Base-by-base conservation (phyloP, 1,139 yeast genomes). In the Casaregolazyma suthepensis region DNA sequence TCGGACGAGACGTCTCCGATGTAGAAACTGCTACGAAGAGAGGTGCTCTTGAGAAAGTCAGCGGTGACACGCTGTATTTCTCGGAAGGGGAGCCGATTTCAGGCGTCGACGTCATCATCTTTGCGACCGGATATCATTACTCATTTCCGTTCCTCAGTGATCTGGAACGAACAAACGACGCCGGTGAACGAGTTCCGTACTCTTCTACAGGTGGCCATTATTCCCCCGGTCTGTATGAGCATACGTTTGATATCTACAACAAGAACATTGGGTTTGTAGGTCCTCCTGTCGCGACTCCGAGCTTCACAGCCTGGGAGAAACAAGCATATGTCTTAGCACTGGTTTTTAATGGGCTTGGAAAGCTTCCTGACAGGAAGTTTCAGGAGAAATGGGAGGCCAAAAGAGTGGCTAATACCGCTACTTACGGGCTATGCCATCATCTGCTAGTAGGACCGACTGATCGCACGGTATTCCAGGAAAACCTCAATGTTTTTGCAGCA, bases 61-160 rank as follows among this genome's bases (percentile, higher is more conserved):
- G 35, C 2, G 50, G 50, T 15, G 22, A 7, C 4, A n/a, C 45
- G 10, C 37, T 43, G 3, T 40, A 22, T 10, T 47, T 50, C 37
- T 10, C 45, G 10, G 65, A 63, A 26, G 65, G 63, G 2, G 44
- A 50, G 9, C 20, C 17, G 13, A 31, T 56, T 15, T 62, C 62
- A 0, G 68, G 72, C 48, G 73, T 82, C 45, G 86, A 80, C 54
- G 63, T 60, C 17, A 65, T 84, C n/a, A 65, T 85, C 2, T 83
- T 79, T 65, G 85, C 86, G 35, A 84, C 90, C 1, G 89, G 89
- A 0, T 84, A 79, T 63, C 69, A 75, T 22, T 76, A 78, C 59
- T 72, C 77, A 26, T 69, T 74, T 52, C 82, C 83, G 6, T 78
- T 70, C 53, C 62, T 81, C 46, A 53, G 56, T 7, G 46, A 56